Percentiles rank a stretch among this genome's conserved stretches.
These are phyloP conservation scores for Cucurbita moschata DNA, from an alignment of 306 rosid genomes.

Conservation along the genomic window DNA sequence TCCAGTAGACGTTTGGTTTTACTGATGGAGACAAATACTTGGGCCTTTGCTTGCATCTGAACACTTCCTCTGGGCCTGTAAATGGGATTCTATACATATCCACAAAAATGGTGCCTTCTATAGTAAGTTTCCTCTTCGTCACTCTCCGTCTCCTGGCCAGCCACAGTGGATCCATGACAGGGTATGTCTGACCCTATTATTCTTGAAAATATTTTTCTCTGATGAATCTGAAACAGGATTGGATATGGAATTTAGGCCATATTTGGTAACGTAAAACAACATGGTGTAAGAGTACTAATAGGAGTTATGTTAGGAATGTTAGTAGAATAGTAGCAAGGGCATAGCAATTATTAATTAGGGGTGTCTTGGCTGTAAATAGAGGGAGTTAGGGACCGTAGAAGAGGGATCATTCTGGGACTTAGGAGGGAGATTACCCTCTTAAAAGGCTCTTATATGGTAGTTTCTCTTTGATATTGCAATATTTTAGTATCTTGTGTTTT, in stretches of 20 bases:
- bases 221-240: background rate
- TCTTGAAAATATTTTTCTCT: background rate
- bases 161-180: constrained; percentile 36
- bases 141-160: constrained; percentile 27
- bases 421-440: too few relatives aligned
- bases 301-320: too few relatives aligned
- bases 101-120: constrained; percentile 57
- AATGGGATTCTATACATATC: constrained; percentile 54
- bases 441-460: too few relatives aligned
- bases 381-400: too few relatives aligned
- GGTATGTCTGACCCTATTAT: constrained; percentile 20
- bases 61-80: constrained; percentile 47
- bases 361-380: too few relatives aligned
- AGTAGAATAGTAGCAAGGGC: too few relatives aligned
- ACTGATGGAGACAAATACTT: constrained; percentile 49
- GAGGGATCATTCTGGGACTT: too few relatives aligned
- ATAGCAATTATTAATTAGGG: too few relatives aligned
- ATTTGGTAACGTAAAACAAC: too few relatives aligned
- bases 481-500: too few relatives aligned
- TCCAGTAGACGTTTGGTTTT: constrained; percentile 36
- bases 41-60: constrained; percentile 49
- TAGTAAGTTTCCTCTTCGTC: constrained; percentile 47
- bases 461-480: too few relatives aligned
- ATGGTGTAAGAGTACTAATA: too few relatives aligned
- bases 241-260: background rate